phyloP scores from a whole-genome alignment of 176 grass and related monocot genomes.

The Aegilops bicornis region DNA sequence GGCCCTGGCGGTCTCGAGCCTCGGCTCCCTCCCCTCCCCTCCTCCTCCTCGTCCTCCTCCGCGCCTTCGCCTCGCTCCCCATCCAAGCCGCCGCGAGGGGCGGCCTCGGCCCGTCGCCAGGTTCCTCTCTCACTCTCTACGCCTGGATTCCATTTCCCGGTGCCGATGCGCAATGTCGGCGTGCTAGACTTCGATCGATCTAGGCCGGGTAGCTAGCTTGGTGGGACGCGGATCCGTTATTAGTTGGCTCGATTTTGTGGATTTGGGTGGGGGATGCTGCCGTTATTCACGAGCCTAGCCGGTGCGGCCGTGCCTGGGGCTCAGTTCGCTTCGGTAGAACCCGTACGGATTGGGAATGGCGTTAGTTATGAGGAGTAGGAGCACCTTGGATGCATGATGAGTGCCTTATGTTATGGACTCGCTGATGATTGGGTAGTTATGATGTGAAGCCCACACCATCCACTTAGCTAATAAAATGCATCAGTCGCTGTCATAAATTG shows the following conservation, averaged over 20 bases:
- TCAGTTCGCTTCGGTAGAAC: not conserved
- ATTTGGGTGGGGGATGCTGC: not conserved
- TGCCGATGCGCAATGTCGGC: not conserved
- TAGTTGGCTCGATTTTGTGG: not conserved
- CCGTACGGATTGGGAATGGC: not conserved
- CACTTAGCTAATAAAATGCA: not conserved
- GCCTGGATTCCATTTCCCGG: too few relatives aligned
- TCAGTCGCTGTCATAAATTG: not conserved
- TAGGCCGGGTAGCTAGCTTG: not conserved
- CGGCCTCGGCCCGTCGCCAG: conserved; percentile 16
- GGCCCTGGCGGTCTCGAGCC: conserved; percentile 46
- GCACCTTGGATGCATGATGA: not conserved
- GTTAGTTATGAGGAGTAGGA: too few relatives aligned
- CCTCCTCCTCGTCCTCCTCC: conserved; percentile 18
- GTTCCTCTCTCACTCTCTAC: not conserved
- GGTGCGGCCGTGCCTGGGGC: not conserved
- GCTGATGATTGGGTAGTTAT: not conserved
- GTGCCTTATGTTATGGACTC: not conserved
- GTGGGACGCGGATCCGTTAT: not conserved
- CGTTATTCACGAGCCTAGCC: not conserved
- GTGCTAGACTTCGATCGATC: not conserved
- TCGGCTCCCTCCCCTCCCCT: not conserved
- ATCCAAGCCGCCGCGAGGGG: conserved; percentile 17
- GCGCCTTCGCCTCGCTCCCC: conserved; percentile 9
- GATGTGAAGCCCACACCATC: too few relatives aligned